phyloP scores from a whole-genome alignment of 208 protist species.

The Crithidia expoeki region DNA sequence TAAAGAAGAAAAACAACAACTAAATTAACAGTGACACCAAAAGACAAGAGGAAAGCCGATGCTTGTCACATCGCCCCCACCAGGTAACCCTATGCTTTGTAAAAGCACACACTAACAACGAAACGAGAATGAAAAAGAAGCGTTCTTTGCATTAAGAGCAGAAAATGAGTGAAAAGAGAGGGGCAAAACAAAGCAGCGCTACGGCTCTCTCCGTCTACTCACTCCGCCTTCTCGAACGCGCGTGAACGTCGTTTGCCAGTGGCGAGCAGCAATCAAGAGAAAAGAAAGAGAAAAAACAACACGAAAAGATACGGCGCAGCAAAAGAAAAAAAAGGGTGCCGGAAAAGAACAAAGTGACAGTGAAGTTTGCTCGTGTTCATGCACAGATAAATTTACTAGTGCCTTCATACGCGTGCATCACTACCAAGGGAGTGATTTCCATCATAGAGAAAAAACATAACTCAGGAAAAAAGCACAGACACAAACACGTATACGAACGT shows the following conservation, averaged over 20 bases:
- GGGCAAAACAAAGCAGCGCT: neutral
- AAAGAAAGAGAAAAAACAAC: conserved; percentile 26
- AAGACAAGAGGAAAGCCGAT: conserved; percentile 16
- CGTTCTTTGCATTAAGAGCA: neutral
- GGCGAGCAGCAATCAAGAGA: conserved; percentile 7
- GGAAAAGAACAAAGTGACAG: too few species aligned
- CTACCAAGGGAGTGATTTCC: too few species aligned
- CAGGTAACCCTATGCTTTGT: neutral
- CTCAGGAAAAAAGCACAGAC: neutral
- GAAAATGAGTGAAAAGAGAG: conserved; percentile 12
- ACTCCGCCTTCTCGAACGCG: neutral
- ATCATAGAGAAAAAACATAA: conserved; percentile 10
- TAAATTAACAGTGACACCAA: too few species aligned
- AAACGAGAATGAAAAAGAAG: conserved; percentile 6
- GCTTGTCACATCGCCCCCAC: neutral
- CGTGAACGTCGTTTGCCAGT: neutral
- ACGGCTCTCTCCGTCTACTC: neutral
- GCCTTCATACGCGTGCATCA: too few species aligned
- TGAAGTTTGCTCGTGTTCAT: too few species aligned
- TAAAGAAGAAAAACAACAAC: conserved; percentile 11
- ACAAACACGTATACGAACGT: neutral
- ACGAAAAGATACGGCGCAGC: too few species aligned
- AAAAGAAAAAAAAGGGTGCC: neutral
- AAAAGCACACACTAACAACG: neutral
- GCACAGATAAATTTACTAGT: too few species aligned